phyloP scores from a whole-genome alignment of 805 yeast genomes.

The Candida orba region DNA sequence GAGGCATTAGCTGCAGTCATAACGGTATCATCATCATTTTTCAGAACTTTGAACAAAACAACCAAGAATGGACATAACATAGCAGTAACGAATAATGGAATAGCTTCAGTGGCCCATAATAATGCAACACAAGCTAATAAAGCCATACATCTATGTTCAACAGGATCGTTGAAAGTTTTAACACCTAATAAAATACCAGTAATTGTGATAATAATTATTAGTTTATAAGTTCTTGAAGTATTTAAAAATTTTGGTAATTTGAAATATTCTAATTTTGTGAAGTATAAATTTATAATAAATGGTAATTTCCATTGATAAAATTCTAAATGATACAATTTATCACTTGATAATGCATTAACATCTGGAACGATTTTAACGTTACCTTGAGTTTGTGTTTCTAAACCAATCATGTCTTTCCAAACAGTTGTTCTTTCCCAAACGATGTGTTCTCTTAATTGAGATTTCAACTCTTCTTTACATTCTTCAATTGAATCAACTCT shows the following conservation, averaged over 20 bases:
- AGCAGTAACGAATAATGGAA: slow-evolving; percentile 90
- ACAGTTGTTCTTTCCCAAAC: slow-evolving; percentile 96
- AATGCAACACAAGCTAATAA: slow-evolving; percentile 57
- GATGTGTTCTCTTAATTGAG: slow-evolving; percentile 76
- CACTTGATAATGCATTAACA: slow-evolving; percentile 22
- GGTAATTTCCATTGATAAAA: slow-evolving; percentile 28
- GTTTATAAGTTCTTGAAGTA: slow-evolving; percentile 41
- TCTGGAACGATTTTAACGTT: slow-evolving; percentile 32
- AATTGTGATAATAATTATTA: slow-evolving; percentile 40
- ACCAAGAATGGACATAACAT: slow-evolving; percentile 73
- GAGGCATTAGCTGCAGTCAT: slow-evolving; percentile 62
- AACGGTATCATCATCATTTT: slow-evolving; percentile 42
- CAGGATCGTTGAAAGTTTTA: slow-evolving; percentile 54
- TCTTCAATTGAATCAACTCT: slow-evolving; percentile 29
- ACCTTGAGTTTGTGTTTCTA: slow-evolving; percentile 58
- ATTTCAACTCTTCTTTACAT: slow-evolving; percentile 48
- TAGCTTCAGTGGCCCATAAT: slow-evolving; percentile 92
- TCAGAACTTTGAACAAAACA: slow-evolving; percentile 61
- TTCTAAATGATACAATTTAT: slow-evolving; percentile 27
- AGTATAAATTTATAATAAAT: slow-evolving; percentile 19
- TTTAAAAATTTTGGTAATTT: slow-evolving; percentile 41
- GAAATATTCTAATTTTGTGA: slow-evolving; percentile 25
- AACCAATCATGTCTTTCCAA: slow-evolving; percentile 90
- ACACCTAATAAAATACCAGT: slow-evolving; percentile 50
- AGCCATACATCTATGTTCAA: slow-evolving; percentile 59